Conservation (phyloP, 495 filamentous ascomycete genomes). For the Xanthoparmelia taractica region DNA sequence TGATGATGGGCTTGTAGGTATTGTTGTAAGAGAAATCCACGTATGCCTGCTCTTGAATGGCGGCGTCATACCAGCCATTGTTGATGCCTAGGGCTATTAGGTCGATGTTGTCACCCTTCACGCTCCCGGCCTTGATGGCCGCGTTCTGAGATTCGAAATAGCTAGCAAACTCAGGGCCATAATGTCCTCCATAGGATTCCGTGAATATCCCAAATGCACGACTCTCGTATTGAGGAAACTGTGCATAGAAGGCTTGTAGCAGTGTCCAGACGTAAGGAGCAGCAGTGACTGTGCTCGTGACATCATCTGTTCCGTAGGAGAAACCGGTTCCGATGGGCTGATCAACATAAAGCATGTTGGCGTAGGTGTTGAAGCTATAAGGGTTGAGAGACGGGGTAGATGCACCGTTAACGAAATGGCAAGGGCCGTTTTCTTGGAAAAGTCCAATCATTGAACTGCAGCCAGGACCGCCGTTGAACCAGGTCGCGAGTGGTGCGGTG, state of each 20-base stretch:
- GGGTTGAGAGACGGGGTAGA: conserved; percentile 44
- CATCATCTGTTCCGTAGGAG: conserved; percentile 44
- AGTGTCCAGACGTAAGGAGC: conserved; percentile 49
- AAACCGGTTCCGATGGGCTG: conserved; percentile 50
- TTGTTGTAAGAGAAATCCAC: conserved; percentile 48
- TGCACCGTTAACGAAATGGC: conserved; percentile 45
- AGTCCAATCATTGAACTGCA: conserved; percentile 48
- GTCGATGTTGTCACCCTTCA: conserved; percentile 41
- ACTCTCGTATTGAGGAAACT: conserved; percentile 47
- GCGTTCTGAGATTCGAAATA: conserved; percentile 48
- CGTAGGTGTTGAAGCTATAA: conserved; percentile 55
- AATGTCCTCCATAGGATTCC: conserved; percentile 52
- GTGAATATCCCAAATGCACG: conserved; percentile 50
- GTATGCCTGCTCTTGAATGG: conserved; percentile 45
- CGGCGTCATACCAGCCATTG: conserved; percentile 49
- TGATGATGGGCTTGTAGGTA: conserved; percentile 44
- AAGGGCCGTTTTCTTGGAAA: conserved; percentile 51
- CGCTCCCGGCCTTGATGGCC: conserved; percentile 33
- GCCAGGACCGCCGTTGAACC: conserved; percentile 53
- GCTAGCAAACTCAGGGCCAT: conserved; percentile 45
- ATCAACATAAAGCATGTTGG: conserved; percentile 53
- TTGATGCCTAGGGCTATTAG: conserved; percentile 51
- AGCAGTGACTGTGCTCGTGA: conserved; percentile 43
- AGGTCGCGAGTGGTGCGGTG: conserved; percentile 44
- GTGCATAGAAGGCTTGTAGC: conserved; percentile 47